Conservation (phyloP, 805 yeast species). For the Lipomyces orientalis region DNA sequence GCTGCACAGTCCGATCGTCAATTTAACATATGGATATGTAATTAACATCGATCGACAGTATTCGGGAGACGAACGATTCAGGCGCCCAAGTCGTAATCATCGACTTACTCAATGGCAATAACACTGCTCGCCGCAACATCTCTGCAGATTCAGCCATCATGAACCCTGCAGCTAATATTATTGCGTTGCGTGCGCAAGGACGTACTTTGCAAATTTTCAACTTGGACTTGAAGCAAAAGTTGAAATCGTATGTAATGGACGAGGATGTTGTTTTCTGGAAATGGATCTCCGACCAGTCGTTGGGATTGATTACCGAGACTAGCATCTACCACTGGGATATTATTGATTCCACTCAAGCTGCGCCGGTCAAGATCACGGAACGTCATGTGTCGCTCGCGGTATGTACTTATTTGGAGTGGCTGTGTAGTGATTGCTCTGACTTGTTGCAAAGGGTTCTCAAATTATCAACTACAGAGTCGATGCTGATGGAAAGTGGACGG, state of each 20-base stretch:
- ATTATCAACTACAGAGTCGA: slow-evolving; percentile 89
- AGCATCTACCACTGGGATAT: slow-evolving; percentile 81
- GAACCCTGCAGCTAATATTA: slow-evolving; percentile 89
- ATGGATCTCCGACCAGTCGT: slow-evolving; percentile 75
- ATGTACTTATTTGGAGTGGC: background rate
- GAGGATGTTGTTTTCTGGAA: slow-evolving; percentile 96
- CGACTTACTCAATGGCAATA: slow-evolving; percentile 78
- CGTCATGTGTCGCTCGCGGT: slow-evolving; percentile 73
- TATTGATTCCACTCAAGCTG: slow-evolving; percentile 73
- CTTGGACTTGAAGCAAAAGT: slow-evolving; percentile 81
- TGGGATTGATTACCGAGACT: slow-evolving; percentile 85
- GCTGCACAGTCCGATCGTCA: slow-evolving; percentile 20
- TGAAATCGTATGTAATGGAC: slow-evolving; percentile 82
- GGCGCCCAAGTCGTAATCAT: slow-evolving; percentile 88
- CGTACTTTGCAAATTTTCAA: slow-evolving; percentile 95
- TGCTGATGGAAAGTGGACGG: slow-evolving; percentile 85
- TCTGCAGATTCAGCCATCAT: slow-evolving; percentile 96
- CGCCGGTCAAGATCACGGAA: slow-evolving; percentile 81
- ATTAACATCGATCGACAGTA: slow-evolving; percentile 35
- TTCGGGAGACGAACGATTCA: slow-evolving; percentile 51
- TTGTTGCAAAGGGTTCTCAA: slow-evolving; percentile 61
- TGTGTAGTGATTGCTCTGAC: slow-evolving; percentile 38
- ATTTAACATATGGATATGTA: background rate
- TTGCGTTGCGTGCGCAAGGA: slow-evolving; percentile 94
- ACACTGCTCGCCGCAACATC: slow-evolving; percentile 88